phyloP scores from a whole-genome alignment of 2,329 filamentous ascomycete genomes.

The Gnomoniopsis smithogilvyi region DNA sequence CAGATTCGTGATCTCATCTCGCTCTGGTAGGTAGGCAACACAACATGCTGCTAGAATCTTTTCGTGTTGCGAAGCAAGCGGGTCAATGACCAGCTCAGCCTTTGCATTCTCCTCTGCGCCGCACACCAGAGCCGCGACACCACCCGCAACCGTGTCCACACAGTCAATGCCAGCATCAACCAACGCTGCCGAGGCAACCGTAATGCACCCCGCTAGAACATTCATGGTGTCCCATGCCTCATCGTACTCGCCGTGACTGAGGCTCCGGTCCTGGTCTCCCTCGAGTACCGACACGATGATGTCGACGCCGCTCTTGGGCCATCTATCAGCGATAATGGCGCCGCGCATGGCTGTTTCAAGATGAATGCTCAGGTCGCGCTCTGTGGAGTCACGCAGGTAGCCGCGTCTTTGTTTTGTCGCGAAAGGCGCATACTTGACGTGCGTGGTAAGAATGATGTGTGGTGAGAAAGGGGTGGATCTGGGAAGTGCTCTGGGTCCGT shows the following conservation, averaged over 20 bases:
- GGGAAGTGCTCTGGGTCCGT: conserved; percentile 87
- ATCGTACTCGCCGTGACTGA: conserved; percentile 45
- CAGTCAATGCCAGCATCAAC: conserved; percentile 95
- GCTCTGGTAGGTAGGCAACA: conserved; percentile 79
- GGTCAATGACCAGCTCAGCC: conserved; percentile 68
- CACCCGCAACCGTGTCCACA: conserved; percentile 84
- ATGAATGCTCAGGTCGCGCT: conserved; percentile 87
- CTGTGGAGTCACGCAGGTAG: conserved; percentile 79
- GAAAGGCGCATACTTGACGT: conserved; percentile 96
- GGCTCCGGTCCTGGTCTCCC: conserved; percentile 75
- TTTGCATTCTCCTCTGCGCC: conserved; percentile 28
- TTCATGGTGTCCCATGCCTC: conserved; percentile 88
- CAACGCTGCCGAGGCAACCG: conserved; percentile 87
- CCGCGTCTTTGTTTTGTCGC: conserved; percentile 78
- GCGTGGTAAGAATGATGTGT: conserved; percentile 85
- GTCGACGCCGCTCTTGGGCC: conserved; percentile 98
- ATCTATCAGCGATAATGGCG: conserved; percentile 86
- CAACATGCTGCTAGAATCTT: conserved; percentile 80
- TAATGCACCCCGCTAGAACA: conserved; percentile 87
- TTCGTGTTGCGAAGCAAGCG: conserved; percentile 75
- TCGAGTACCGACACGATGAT: conserved; percentile 91
- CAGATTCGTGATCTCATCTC: conserved; percentile 90
- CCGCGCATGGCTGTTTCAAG: conserved; percentile 87
- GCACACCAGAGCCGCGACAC: conserved; percentile 76
- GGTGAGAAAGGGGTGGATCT: conserved; percentile 89